Evolutionary conservation across 2,329 filamentous ascomycete genomes (phyloP).

Genomic region (Tetracladium maxilliforme): DNA sequence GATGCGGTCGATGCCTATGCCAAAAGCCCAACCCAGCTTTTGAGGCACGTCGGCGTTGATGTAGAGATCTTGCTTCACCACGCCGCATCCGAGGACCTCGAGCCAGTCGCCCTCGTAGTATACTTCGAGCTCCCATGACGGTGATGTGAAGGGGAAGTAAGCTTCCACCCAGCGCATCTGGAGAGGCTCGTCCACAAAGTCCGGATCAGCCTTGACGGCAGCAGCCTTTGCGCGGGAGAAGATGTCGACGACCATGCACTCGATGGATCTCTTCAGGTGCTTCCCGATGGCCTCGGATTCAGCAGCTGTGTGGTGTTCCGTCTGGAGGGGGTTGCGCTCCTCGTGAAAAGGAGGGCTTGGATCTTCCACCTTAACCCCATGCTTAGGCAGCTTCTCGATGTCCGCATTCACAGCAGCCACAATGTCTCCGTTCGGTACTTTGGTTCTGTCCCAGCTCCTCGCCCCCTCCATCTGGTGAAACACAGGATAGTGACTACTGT

Average conservation of each 20-base stretch:
- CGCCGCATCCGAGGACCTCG: conserved; percentile 84
- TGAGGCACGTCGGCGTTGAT: conserved; percentile 60
- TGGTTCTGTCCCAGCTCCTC: conserved; percentile 66
- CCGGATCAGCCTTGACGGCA: conserved; percentile 33
- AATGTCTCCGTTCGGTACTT: conserved; percentile 40
- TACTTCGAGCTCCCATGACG: conserved; percentile 92
- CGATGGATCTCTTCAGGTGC: conserved; percentile 80
- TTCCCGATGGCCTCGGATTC: conserved; percentile 72
- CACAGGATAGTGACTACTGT: conserved; percentile 86
- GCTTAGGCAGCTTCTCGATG: conserved; percentile 54
- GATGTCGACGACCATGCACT: conserved; percentile 79
- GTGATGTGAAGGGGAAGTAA: conserved; percentile 94
- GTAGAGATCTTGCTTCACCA: conserved; percentile 73
- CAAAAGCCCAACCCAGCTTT: conserved; percentile 88
- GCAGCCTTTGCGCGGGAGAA: conserved; percentile 66
- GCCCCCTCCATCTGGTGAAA: conserved; percentile 99
- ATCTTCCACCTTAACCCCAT: conserved; percentile 69
- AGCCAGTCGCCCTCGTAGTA: conserved; percentile 93
- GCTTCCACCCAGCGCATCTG: conserved; percentile 90
- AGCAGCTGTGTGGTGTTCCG: conserved; percentile 49
- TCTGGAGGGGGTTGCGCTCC: conserved; percentile 72
- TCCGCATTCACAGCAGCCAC: conserved; percentile 55
- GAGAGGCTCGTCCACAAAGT: conserved; percentile 52
- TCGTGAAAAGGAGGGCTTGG: conserved; percentile 64
- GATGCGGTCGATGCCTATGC: conserved; percentile 83